phyloP scores from a whole-genome alignment of 1,139 yeast species.

The Yamadazyma blattariae region DNA sequence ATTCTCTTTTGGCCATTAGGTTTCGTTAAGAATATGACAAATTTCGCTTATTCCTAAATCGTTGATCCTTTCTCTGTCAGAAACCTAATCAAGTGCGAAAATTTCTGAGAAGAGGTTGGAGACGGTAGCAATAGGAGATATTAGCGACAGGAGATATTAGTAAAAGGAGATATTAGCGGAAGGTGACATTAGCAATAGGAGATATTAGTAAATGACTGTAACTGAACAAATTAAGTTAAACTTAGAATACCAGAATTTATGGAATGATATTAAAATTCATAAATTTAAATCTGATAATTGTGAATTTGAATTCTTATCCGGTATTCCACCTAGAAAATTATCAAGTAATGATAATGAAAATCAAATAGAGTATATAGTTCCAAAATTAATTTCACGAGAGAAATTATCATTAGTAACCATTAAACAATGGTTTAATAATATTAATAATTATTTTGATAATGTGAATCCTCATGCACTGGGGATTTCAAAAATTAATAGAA shows the following conservation, averaged over 20 bases:
- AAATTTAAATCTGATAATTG: conserved; percentile 1
- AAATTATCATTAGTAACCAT: conserved; percentile 23
- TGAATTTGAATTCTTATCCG: conserved; percentile 19
- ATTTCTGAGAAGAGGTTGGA: too few species aligned
- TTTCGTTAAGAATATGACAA: too few species aligned
- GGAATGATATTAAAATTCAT: conserved; percentile 41
- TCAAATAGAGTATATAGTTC: conserved; percentile 35
- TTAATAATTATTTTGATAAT: too few species aligned
- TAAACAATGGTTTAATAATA: conserved; percentile 27
- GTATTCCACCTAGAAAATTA: conserved; percentile 30
- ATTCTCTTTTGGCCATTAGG: too few species aligned
- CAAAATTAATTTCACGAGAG: conserved; percentile 17
- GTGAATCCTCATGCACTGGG: too few species aligned
- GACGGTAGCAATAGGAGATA: too few species aligned
- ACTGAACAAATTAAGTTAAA: conserved; percentile 31
- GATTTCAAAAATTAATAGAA: conserved; percentile 23
- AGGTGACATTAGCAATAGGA: too few species aligned
- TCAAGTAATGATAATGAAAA: conserved; percentile 20
- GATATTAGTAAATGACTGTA: background rate
- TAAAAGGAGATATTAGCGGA: too few species aligned
- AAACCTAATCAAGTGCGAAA: too few species aligned
- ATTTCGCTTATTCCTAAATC: too few species aligned
- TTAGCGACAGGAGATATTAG: too few species aligned
- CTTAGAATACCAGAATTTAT: conserved; percentile 51
- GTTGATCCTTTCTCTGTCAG: too few species aligned